phyloP scores from a whole-genome alignment of 257 asterid species.

The Rhazya stricta region DNA sequence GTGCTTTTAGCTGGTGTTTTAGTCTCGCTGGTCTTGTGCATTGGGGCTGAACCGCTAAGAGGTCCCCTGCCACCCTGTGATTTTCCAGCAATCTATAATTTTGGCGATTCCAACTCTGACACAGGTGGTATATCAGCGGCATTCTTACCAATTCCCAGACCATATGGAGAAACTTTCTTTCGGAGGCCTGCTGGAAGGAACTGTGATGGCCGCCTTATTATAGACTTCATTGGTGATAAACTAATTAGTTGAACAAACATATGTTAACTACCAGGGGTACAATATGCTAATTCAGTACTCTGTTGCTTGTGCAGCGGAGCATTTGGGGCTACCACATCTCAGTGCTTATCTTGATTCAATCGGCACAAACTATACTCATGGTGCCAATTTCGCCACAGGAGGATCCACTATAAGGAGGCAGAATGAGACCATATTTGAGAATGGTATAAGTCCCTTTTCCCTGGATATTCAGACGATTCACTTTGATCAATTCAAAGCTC shows the following conservation, averaged over 20 bases:
- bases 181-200: slow-evolving; percentile 38
- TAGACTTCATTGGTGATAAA: slow-evolving; percentile 46
- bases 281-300: background rate
- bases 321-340: slow-evolving; percentile 33
- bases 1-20: slow-evolving; percentile 11
- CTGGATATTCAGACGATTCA: slow-evolving; percentile 6
- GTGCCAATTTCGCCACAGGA: slow-evolving; percentile 6
- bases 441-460: slow-evolving; percentile 6
- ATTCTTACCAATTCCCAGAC: slow-evolving; percentile 37
- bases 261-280: background rate
- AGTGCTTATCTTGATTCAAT: slow-evolving; percentile 12
- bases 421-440: background rate
- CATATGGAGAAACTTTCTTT: slow-evolving; percentile 46
- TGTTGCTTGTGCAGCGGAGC: slow-evolving; percentile 39
- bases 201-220: slow-evolving; percentile 56
- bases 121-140: slow-evolving; percentile 54
- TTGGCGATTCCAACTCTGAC: slow-evolving; percentile 61
- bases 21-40: background rate
- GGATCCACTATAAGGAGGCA: slow-evolving; percentile 5
- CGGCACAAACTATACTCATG: background rate
- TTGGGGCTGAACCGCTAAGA: background rate
- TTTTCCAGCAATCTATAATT: slow-evolving; percentile 54
- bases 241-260: background rate
- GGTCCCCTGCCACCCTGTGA: slow-evolving; percentile 30
- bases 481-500: slow-evolving; percentile 4